Evolutionary conservation across 169 alveolate genomes (phyloP).

Genomic region (Eimeria necatrix): DNA sequence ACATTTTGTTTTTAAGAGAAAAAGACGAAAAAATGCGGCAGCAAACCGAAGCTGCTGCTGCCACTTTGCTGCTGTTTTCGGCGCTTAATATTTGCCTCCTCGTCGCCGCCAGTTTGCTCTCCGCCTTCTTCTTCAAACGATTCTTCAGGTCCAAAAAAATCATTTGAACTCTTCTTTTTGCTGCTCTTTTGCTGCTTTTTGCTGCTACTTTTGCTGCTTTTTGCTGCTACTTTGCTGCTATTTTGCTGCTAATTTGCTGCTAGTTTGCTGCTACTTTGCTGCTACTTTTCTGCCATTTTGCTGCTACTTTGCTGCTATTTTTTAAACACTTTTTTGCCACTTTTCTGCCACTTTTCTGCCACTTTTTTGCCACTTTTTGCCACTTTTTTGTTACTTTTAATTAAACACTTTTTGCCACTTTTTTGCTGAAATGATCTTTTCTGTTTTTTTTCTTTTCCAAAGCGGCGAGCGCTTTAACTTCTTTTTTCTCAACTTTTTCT

Average conservation of each 20-base stretch:
- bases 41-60: constrained; percentile 71
- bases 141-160: constrained; percentile 79
- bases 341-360: too few relatives aligned
- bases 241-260: too few relatives aligned
- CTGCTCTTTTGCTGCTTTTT: not conserved
- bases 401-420: too few relatives aligned
- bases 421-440: too few relatives aligned
- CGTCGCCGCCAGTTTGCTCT: constrained; percentile 55
- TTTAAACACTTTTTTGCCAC: too few relatives aligned
- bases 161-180: constrained; percentile 4
- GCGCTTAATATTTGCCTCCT: constrained; percentile 62
- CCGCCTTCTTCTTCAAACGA: constrained; percentile 79
- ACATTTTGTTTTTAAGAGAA: constrained; percentile 75
- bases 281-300: too few relatives aligned
- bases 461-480: not conserved
- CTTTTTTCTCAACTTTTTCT: not conserved
- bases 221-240: too few relatives aligned
- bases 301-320: too few relatives aligned
- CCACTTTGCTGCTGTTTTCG: constrained; percentile 52
- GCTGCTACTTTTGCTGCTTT: not conserved
- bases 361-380: too few relatives aligned
- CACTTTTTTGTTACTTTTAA: too few relatives aligned
- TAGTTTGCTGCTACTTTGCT: too few relatives aligned
- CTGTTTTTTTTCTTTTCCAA: too few relatives aligned
- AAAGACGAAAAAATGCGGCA: constrained; percentile 71